Evolutionary conservation across 176 grass and related monocot genomes (phyloP).

Genomic region (Zizania latifolia): DNA sequence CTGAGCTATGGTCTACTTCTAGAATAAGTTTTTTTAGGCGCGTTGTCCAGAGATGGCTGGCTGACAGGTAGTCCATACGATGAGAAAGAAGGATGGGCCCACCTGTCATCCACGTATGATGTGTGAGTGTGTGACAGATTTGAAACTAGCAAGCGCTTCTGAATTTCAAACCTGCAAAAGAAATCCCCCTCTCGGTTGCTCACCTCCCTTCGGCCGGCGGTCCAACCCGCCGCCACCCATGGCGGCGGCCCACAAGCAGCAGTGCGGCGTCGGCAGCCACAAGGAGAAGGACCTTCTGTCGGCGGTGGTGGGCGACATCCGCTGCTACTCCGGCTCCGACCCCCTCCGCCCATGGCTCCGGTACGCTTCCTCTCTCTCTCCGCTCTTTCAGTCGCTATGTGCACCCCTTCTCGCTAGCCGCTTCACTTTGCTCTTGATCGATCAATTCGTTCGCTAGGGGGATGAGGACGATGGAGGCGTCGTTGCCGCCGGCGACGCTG

Average conservation of each 20-base stretch:
- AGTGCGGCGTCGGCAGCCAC: background rate
- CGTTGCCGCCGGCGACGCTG: too few species aligned
- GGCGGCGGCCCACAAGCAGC: slow-evolving; percentile 47
- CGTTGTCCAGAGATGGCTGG: too few species aligned
- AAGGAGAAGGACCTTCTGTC: slow-evolving; percentile 57
- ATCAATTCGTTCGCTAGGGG: slow-evolving; percentile 28
- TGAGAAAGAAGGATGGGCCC: background rate
- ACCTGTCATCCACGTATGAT: background rate
- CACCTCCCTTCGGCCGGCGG: background rate
- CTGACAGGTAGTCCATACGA: background rate
- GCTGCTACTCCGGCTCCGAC: slow-evolving; percentile 58
- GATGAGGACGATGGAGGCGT: slow-evolving; percentile 49
- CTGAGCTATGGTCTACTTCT: too few species aligned
- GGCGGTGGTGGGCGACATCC: slow-evolving; percentile 57
- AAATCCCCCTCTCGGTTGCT: background rate
- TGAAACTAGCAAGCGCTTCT: background rate
- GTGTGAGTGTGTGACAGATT: background rate
- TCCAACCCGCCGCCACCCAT: slow-evolving; percentile 10
- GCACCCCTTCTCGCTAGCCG: background rate
- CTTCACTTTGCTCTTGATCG: background rate
- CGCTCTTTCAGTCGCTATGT: background rate
- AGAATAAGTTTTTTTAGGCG: too few species aligned
- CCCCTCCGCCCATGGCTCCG: slow-evolving; percentile 82
- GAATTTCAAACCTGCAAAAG: background rate
- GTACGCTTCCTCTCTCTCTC: slow-evolving; percentile 18